phyloP scores from a whole-genome alignment of 2,329 filamentous ascomycete species.

The Zymoseptoria passerinii region DNA sequence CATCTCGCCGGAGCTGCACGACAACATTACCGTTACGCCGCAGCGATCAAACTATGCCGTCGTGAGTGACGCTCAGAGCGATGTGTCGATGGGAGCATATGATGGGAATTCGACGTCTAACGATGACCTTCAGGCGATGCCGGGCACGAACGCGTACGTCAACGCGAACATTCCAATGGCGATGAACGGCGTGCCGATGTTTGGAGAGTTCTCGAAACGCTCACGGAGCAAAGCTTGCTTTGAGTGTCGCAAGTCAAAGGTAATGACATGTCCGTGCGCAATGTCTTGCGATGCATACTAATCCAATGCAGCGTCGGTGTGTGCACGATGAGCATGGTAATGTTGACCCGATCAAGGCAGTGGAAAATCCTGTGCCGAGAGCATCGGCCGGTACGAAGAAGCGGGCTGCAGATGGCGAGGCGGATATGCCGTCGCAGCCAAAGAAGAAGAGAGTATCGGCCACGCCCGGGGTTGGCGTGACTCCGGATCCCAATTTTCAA shows the following conservation, averaged over 20 bases:
- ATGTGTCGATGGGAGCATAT: not conserved
- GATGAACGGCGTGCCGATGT: conserved; percentile 53
- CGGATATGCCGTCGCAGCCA: conserved; percentile 16
- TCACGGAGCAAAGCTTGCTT: conserved; percentile 54
- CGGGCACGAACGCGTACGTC: conserved; percentile 28
- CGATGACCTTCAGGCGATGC: conserved; percentile 12
- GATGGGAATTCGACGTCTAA: conserved; percentile 2
- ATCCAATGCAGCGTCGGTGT: conserved; percentile 48
- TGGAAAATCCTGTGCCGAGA: conserved; percentile 52
- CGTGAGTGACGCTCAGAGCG: conserved; percentile 6
- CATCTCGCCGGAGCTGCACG: conserved; percentile 18
- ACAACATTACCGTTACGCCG: conserved; percentile 20
- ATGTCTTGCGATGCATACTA: conserved; percentile 2
- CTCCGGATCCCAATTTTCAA: not conserved
- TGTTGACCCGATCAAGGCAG: conserved; percentile 55
- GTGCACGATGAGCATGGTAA: conserved; percentile 58
- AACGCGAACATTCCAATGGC: conserved; percentile 34
- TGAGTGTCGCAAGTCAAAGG: conserved; percentile 61
- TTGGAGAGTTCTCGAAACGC: conserved; percentile 34
- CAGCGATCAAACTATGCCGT: conserved; percentile 4
- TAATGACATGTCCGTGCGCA: conserved; percentile 32
- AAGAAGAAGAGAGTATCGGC: not conserved
- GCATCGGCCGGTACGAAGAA: conserved; percentile 50
- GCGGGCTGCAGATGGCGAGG: conserved; percentile 35
- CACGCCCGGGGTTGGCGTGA: not conserved